A percentile compares a stretch with the other conserved stretches of the same genome.
Conservation (phyloP, 2,329 filamentous ascomycete species). For the Periconia sp. region DNA sequence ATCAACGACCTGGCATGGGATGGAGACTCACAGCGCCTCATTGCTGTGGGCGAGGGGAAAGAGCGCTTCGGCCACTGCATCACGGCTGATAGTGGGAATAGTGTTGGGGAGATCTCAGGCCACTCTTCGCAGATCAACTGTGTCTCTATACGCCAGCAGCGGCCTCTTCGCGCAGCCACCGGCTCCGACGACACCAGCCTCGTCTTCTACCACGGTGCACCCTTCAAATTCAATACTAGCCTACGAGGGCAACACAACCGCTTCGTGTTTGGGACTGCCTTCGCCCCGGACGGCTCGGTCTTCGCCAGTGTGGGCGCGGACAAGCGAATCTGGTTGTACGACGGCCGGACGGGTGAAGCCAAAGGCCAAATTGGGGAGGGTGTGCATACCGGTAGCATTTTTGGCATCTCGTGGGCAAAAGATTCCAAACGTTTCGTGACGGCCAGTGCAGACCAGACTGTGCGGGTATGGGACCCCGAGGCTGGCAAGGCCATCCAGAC, state of each 20-base stretch:
- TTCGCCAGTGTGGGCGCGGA: slow-evolving; percentile 94
- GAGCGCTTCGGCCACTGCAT: slow-evolving; percentile 94
- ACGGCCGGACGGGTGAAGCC: slow-evolving; percentile 91
- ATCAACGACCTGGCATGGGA: slow-evolving; percentile 99
- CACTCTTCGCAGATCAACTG: slow-evolving; percentile 91
- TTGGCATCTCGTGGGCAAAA: slow-evolving; percentile 86
- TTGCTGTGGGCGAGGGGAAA: slow-evolving; percentile 93
- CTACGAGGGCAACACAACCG: slow-evolving; percentile 79
- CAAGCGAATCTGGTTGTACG: slow-evolving; percentile 89
- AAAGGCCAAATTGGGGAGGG: slow-evolving; percentile 78
- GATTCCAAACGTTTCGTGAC: slow-evolving; percentile 89
- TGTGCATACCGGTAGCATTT: slow-evolving; percentile 92
- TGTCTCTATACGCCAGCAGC: slow-evolving; percentile 85
- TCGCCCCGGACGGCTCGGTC: slow-evolving; percentile 83
- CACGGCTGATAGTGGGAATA: slow-evolving; percentile 89
- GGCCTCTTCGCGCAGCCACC: slow-evolving; percentile 89
- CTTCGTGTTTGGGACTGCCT: slow-evolving; percentile 86
- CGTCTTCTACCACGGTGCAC: slow-evolving; percentile 91
- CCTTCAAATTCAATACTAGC: slow-evolving; percentile 95
- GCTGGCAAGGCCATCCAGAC: slow-evolving; percentile 76
- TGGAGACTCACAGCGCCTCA: slow-evolving; percentile 93
- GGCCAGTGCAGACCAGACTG: slow-evolving; percentile 90
- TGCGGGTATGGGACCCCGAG: slow-evolving; percentile 92
- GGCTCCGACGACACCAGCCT: slow-evolving; percentile 88
- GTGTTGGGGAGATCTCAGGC: slow-evolving; percentile 89